Conservation (phyloP, 208 protist genomes). For the Trypanosoma scelopori region DNA sequence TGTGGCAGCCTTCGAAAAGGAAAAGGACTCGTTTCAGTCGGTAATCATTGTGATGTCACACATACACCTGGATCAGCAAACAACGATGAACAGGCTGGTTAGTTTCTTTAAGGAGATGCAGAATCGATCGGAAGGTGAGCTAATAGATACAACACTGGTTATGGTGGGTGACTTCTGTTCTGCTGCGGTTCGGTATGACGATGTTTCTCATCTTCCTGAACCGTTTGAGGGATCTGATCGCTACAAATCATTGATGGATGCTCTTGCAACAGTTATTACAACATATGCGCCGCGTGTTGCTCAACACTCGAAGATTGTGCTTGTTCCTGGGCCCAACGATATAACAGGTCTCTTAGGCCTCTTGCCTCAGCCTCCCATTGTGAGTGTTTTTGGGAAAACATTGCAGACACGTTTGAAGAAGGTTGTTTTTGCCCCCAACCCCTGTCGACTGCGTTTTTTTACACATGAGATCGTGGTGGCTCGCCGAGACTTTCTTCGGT, state of each 20-base stretch:
- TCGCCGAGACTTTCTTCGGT: slow-evolving; percentile 73
- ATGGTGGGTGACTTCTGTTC: slow-evolving; percentile 81
- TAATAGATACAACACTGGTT: slow-evolving; percentile 79
- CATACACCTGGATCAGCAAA: slow-evolving; percentile 72
- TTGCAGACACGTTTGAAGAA: slow-evolving; percentile 61
- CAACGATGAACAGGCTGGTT: slow-evolving; percentile 50
- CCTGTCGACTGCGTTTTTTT: slow-evolving; percentile 82
- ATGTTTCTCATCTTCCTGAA: slow-evolving; percentile 78
- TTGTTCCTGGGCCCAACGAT: slow-evolving; percentile 80
- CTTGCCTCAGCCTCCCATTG: slow-evolving; percentile 72
- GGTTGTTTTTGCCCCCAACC: slow-evolving; percentile 76
- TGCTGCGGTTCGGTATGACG: slow-evolving; percentile 61
- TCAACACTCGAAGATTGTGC: slow-evolving; percentile 73
- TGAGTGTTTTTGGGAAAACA: slow-evolving; percentile 45
- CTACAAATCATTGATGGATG: slow-evolving; percentile 50
- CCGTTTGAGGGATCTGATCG: slow-evolving; percentile 58
- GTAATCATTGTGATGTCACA: slow-evolving; percentile 83
- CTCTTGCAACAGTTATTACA: slow-evolving; percentile 52
- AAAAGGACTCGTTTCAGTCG: slow-evolving; percentile 69
- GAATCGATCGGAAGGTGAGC: slow-evolving; percentile 68
- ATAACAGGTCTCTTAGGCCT: slow-evolving; percentile 66
- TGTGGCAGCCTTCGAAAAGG: slow-evolving; percentile 38
- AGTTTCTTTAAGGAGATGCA: slow-evolving; percentile 85
- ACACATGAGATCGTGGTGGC: slow-evolving; percentile 85
- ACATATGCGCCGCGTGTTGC: slow-evolving; percentile 70